Conservation (phyloP, 768 basidiomycete species). For the Kwoniella dejecticola region DNA sequence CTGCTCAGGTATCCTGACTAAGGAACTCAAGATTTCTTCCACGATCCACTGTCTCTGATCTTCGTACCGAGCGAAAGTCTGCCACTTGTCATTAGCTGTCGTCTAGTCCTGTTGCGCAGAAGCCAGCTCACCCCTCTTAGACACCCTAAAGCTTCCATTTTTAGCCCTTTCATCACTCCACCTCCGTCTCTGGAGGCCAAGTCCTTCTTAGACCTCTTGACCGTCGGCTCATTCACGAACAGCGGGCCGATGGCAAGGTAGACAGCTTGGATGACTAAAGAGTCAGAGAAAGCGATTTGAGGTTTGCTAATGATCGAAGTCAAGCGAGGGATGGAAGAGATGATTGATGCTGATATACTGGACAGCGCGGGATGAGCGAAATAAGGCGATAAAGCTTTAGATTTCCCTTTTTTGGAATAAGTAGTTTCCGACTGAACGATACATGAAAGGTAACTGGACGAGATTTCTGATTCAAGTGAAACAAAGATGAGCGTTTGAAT, state of each 20-base stretch:
- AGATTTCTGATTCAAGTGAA: slow-evolving; percentile 29
- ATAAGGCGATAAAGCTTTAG: slow-evolving; percentile 23
- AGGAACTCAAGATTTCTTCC: slow-evolving; percentile 88
- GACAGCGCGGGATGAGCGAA: slow-evolving; percentile 38
- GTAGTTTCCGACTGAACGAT: slow-evolving; percentile 28
- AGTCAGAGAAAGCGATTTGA: slow-evolving; percentile 77
- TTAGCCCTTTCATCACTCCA: slow-evolving; percentile 76
- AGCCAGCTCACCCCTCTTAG: slow-evolving; percentile 74
- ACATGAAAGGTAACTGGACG: slow-evolving; percentile 36
- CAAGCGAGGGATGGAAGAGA: slow-evolving; percentile 72
- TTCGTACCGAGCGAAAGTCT: slow-evolving; percentile 85
- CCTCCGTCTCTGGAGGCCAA: slow-evolving; percentile 65
- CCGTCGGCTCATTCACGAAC: slow-evolving; percentile 75
- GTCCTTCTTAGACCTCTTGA: slow-evolving; percentile 63
- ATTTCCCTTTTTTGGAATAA: slow-evolving; percentile 7
- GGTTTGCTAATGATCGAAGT: slow-evolving; percentile 71
- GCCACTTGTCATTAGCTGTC: background rate
- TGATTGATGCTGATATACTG: slow-evolving; percentile 68
- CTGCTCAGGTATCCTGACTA: slow-evolving; percentile 84
- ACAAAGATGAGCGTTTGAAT: background rate
- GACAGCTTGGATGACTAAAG: slow-evolving; percentile 86
- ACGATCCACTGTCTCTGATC: slow-evolving; percentile 94
- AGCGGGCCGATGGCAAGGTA: slow-evolving; percentile 94
- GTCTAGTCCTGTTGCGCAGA: background rate
- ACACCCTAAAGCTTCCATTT: slow-evolving; percentile 77